Evolutionary conservation across 2,329 filamentous ascomycete species (phyloP), one percentile per base, ranked within the genome.

Genomic region (Cercospora sp.): DNA sequence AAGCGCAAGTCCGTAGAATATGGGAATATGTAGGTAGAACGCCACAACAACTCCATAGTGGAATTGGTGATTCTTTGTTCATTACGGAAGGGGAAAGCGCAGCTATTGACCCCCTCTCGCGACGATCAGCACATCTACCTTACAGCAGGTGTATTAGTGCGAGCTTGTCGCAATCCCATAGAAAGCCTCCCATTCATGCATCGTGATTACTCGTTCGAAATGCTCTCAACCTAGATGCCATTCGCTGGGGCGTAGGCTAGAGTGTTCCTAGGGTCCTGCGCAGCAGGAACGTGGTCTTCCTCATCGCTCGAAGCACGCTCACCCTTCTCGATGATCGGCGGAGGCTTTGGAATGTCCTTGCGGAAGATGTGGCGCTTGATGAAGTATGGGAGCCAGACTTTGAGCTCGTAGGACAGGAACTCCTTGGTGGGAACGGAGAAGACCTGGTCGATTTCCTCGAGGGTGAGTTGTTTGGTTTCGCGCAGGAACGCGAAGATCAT

Each of bases 391-490:
- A 82, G 74, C 77, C 76, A 80, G 6, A 77, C 73, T 16, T 70
- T 79, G 30, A 74, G 69, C 68, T 83, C 80, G 71, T 83, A 79
- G n/a, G 69, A 66, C 37, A 82, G 69, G 75, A 77, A 82, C 32
- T 74, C 69, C 61, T 71, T 75, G 6, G 84, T 87, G 0, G 85
- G 82, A 8, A 87, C 82, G 0, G 79, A 81, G 74, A 87, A 88
- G 16, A 87, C 83, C 71, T 86, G 73, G 60, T 84, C 82, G 12
- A 84, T 75, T 72, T 84, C 82, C 73, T 84, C 82, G 21, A 84
- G 80, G 0, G 82, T 84, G 21, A 81, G 76, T 71, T 83, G 81
- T 74, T 84, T 84, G 57, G 82, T 84, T 70, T 84, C 82, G 30
- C 81, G 80, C 34, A 84, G 73, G 66, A 77, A 86, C 67, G 80